Base-by-base conservation (phyloP, 1,139 yeast species). In the Sporopachydermia cereana region DNA sequence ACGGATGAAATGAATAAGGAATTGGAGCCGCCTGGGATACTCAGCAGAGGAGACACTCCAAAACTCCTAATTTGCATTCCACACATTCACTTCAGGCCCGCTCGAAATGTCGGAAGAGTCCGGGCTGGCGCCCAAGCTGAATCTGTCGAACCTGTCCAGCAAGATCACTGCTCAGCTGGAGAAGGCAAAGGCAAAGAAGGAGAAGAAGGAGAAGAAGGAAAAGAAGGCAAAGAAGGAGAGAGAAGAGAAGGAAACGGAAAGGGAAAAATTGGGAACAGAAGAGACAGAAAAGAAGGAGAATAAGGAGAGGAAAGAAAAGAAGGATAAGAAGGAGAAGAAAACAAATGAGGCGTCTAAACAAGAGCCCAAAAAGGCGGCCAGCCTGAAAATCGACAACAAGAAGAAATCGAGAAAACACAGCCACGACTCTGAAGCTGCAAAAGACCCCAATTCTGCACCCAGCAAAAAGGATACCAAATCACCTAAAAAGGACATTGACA, bases 111-210 rank as follows among this genome's bases (percentile, higher is more conserved):
- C 39, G 5, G 39, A 34, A 16, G 12, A 34, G 22, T 16, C 39
- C 17, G n/a, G 22, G 12, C 20, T 7, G 17, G 5, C 39, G 22
- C 39, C 39, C 20, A 59, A 56, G 46, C 49, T 57, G 31, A 54
- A 59, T 39, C 49, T 59, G 22, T 49, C 59, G 18, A 59, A 59
- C n/a, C 49, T 59, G 24, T 56, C 54, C 42, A 62, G 55, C 45
- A 60, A 57, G 41, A 58, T 60, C 39, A 55, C 58, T 27, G 49
- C 48, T 43, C 56, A 58, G 46, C 43, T 57, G 18, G 44, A 45
- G 49, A 45, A 47, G 45, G 46, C 43, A 42, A 45, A 50, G 44
- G 44, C 36, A 21, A 44, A 48, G 22, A 45, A 48, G 36, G 49
- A 47, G 44, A 47, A 50, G 14, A 47, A 49, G 16, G 31, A 41